Base-by-base conservation (phyloP, 176 grass and related monocot species). In the Eragrostis curvula region DNA sequence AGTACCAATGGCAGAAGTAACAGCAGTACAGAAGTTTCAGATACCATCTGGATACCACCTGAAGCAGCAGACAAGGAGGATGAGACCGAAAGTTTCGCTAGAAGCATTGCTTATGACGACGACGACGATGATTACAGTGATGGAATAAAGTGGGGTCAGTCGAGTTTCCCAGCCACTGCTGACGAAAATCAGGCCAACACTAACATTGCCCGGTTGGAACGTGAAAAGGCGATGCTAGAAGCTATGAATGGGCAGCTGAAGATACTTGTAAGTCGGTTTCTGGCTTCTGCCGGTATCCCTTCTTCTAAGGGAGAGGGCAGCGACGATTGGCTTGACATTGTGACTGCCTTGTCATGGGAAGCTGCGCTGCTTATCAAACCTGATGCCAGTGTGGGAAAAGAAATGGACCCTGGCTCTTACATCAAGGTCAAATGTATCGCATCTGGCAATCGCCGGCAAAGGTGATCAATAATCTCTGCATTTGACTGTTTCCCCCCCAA, bases 351-450 rank as follows among this genome's bases (percentile, higher is more conserved):
- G 44, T 99, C 97, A 9, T 99, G 97, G 96, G 73, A 96, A 85
- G 97, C 97, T 42, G 97, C 93, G n/a, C 74, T 91, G 20, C 73
- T 96, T 77, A 84, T 99, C 67, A 96, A 90, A 74, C 93, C 97
- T 57, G 97, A 99, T 88, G 91, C 83, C 70, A 96, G 81, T 66
- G 55, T 88, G 20, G 97, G 97, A 73, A 93, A 89, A 80, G 97
- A 95, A 81, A 99, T 99, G 97, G 97, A 99, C 84, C 91, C 93
- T 79, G 89, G 91, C 70, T 91, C 89, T 24, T 99, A 99, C 83
- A 90, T 96, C 81, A 99, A 99, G 89, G 91, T 99, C 74, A 99
- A 99, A 80, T 99, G 93, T 53, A 57, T 99, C 71, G 91, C 97
- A 73, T 89, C 93, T 75, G 97, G 97, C 75, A 81, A 71, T 74